Percentiles rank a stretch among this genome's conserved stretches.
These are phyloP conservation scores for Penicillium maclennaniae DNA, from an alignment of 495 filamentous ascomycete species.

Conservation along the genomic window DNA sequence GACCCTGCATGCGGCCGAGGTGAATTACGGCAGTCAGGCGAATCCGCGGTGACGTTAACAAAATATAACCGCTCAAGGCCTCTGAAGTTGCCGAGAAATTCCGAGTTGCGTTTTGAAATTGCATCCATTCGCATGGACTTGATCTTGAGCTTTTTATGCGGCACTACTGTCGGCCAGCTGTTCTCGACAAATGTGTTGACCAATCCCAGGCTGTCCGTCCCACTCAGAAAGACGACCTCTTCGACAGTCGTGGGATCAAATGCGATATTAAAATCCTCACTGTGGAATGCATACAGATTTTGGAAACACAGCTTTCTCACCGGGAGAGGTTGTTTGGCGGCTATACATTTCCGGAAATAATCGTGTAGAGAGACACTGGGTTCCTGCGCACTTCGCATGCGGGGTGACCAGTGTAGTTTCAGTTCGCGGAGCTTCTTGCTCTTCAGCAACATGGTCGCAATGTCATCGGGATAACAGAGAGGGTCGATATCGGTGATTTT, in stretches of 20 bases:
- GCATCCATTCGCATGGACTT: conserved; percentile 43
- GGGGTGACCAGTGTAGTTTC: conserved; percentile 57
- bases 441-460: conserved; percentile 51
- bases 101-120: conserved; percentile 36
- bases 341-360: conserved; percentile 53
- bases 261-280: conserved; percentile 36
- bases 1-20: conserved; percentile 16
- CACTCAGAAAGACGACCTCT: conserved; percentile 51
- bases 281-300: conserved; percentile 56
- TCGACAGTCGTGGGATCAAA: conserved; percentile 41
- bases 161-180: conserved; percentile 41
- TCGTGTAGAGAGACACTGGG: conserved; percentile 51
- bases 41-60: conserved; percentile 34
- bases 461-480: conserved; percentile 62
- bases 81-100: conserved; percentile 35
- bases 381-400: conserved; percentile 57
- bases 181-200: conserved; percentile 54
- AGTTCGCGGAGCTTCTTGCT: conserved; percentile 52
- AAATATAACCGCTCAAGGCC: conserved; percentile 47
- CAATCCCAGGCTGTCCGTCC: conserved; percentile 33
- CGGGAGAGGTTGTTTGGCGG: conserved; percentile 39
- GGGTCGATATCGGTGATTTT: conserved; percentile 59
- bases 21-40: conserved; percentile 28
- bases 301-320: conserved; percentile 50
- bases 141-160: conserved; percentile 20